Evolutionary conservation across 2,329 filamentous ascomycete genomes (phyloP), one percentile per base, ranked within the genome.

Genomic region (Knufia petricola): DNA sequence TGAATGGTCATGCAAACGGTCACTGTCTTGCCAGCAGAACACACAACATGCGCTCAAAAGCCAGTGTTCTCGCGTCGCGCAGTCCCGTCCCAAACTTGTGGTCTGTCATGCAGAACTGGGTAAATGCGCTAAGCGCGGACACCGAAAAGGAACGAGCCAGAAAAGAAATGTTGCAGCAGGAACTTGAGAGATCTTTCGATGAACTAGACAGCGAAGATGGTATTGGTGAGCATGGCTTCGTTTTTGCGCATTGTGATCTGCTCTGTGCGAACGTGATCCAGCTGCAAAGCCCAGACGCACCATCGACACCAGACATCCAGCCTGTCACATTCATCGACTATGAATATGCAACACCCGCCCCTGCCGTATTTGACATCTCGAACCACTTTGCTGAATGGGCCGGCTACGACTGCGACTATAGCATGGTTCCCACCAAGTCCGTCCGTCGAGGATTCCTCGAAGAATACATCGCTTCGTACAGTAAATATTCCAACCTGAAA

Each of bases 331-430:
- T 98, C 68, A 98, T 98, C 65, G 92, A 98, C 69, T 98, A 96
- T 71, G 92, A 98, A 67, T 98, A 98, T 67, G 88, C 89, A 12
- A 92, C 87, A 3, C 89, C 92, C 2, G 90, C 89, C 1, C 90
- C 90, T 1, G 88, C 89, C 3, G 89, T 90, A 1, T 98, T 98
- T 67, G 92, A 98, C 65, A 82, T 98, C 58, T 84, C 90, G 44
- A 98, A 98, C 69, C 92, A 98, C 72, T 95, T 98, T 64, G 88
- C 92, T 41, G 92, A 98, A 69, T 98, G 92, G 90, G 89, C 84
- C 52, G 92, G 92, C 50, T 95, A 95, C 62, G 87, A 94, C 60
- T 98, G 92, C 72, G 88, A 96, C 66, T 89, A 85, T 69, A 79
- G 70, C 60, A 82, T 84, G 57, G 76, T 96, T 49, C 92, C 92